Conservation (phyloP, 2,329 filamentous ascomycete species). For the Pyrenophora teres region DNA sequence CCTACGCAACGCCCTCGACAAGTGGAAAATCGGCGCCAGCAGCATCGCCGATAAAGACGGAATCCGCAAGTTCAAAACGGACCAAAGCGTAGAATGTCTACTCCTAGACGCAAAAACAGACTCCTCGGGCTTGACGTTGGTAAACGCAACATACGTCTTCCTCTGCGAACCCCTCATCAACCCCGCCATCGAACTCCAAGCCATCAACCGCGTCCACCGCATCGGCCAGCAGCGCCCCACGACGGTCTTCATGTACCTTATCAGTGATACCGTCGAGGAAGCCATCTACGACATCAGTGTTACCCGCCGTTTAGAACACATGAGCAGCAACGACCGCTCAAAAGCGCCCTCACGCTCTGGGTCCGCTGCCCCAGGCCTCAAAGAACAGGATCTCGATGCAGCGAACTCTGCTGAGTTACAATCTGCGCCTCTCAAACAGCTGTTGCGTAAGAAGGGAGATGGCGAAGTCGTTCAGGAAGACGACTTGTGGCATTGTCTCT, state of each 20-base stretch:
- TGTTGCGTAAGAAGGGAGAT: constrained; percentile 72
- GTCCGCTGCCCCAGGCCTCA: constrained; percentile 43
- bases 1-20: constrained; percentile 69
- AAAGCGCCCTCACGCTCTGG: constrained; percentile 15
- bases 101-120: constrained; percentile 88
- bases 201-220: constrained; percentile 90
- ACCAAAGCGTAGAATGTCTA: constrained; percentile 78
- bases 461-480: constrained; percentile 79
- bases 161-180: constrained; percentile 93
- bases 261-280: constrained; percentile 90
- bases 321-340: constrained; percentile 53
- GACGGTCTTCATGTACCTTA: constrained; percentile 92
- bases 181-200: constrained; percentile 90
- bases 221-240: constrained; percentile 89
- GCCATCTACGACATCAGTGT: constrained; percentile 89
- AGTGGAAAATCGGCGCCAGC: constrained; percentile 73
- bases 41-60: constrained; percentile 72
- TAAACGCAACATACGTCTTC: constrained; percentile 93
- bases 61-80: constrained; percentile 75
- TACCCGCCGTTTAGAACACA: constrained; percentile 75
- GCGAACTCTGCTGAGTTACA: constrained; percentile 86
- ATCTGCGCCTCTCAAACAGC: constrained; percentile 68
- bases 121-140: constrained; percentile 85
- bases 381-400: constrained; percentile 71
- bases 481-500: constrained; percentile 89